Conservation (phyloP, 306 rosid species). For the Albizia julibrissin region DNA sequence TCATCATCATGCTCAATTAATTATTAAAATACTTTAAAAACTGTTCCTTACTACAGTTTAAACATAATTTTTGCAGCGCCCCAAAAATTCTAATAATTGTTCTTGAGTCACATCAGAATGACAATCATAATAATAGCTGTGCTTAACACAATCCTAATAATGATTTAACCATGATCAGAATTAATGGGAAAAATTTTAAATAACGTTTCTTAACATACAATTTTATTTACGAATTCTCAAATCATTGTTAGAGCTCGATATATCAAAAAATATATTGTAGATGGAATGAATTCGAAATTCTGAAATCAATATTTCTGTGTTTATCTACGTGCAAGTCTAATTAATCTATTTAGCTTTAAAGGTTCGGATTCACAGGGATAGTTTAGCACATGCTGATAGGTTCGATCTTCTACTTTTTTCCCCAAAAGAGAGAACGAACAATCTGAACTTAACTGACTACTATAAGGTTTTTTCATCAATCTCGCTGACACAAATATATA, state of each 20-base stretch:
- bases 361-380: constrained; percentile 27
- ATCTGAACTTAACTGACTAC: neutral
- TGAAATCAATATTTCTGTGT: neutral
- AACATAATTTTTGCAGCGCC: too few species aligned
- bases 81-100: too few species aligned
- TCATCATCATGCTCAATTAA: neutral
- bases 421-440: neutral
- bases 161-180: neutral
- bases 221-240: neutral
- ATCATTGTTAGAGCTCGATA: neutral
- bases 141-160: neutral
- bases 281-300: neutral
- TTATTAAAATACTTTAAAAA: too few species aligned
- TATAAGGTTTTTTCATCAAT: neutral
- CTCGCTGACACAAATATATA: neutral
- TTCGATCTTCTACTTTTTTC: neutral
- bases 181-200: neutral
- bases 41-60: neutral
- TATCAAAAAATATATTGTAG: neutral
- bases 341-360: too few species aligned
- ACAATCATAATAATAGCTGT: too few species aligned
- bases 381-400: neutral
- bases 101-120: too few species aligned
- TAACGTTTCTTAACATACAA: neutral
- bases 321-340: too few species aligned